A percentile compares a stretch with the other conserved stretches of the same genome.
Evolutionary conservation across 176 grass and related monocot species (phyloP).

Genomic region (Melocanna baccifera): DNA sequence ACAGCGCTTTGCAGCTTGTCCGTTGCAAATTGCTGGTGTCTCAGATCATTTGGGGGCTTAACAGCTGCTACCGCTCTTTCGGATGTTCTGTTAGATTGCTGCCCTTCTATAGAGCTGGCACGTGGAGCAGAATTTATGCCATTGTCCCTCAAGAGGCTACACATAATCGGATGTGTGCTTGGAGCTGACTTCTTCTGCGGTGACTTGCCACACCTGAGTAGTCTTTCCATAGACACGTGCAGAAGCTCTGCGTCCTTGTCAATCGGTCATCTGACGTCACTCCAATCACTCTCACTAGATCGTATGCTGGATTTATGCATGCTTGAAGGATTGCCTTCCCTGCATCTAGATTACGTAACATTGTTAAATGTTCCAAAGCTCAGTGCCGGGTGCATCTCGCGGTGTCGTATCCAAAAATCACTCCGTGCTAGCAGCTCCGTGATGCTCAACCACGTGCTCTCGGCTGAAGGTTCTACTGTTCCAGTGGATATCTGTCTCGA

Average conservation of each 20-base stretch:
- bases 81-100: accelerated
- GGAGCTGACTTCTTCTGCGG: neutral
- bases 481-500: neutral
- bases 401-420: neutral
- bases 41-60: constrained; percentile 10
- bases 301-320: neutral
- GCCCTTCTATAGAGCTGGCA: constrained; percentile 11
- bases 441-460: neutral
- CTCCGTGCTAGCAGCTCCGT: neutral
- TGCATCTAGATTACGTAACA: accelerated
- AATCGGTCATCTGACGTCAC: neutral
- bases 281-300: neutral
- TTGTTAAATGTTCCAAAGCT: neutral
- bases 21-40: neutral
- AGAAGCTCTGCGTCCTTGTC: neutral
- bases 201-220: neutral
- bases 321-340: neutral
- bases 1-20: accelerated
- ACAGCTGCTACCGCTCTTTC: neutral
- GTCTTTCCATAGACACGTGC: accelerated
- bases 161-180: accelerated
- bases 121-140: neutral
- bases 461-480: neutral
- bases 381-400: neutral
- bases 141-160: accelerated